A percentile compares a stretch with the other conserved stretches of the same genome.
Conservation (phyloP, 2,329 filamentous ascomycete genomes). For the Corynespora cassiicola region DNA sequence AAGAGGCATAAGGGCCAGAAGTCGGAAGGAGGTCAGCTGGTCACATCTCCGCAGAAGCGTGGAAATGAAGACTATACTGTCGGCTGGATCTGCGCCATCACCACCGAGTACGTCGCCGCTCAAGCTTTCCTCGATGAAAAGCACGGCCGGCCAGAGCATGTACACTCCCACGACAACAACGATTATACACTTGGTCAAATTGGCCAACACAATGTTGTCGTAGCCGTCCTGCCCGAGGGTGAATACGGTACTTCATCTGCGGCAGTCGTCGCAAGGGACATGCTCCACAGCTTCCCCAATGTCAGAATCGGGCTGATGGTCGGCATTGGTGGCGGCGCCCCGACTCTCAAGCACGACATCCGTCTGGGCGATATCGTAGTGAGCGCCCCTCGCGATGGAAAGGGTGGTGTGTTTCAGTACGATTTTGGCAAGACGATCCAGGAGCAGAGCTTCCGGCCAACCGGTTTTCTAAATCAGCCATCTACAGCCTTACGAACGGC, state of each 20-base stretch:
- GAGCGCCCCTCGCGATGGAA: slow-evolving; percentile 17
- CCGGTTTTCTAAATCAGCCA: slow-evolving; percentile 16
- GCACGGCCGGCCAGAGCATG: slow-evolving; percentile 2
- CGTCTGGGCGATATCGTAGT: slow-evolving; percentile 32
- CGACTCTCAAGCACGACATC: slow-evolving; percentile 31
- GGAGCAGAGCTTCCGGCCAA: slow-evolving; percentile 17
- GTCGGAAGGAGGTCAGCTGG: no score
- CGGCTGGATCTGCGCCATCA: slow-evolving; percentile 6
- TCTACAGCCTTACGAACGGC: slow-evolving; percentile 25
- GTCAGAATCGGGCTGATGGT: slow-evolving; percentile 33
- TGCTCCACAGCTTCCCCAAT: slow-evolving; percentile 9
- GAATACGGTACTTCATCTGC: slow-evolving; percentile 4
- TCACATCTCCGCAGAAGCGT: no score
- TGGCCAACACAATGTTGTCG: slow-evolving; percentile 3
- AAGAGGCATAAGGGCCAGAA: no score
- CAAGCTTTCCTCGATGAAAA: slow-evolving; percentile 3
- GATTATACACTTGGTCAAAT: slow-evolving; percentile 8
- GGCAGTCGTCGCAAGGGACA: slow-evolving; percentile 5
- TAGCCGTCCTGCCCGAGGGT: slow-evolving; percentile 3
- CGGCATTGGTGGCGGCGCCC: slow-evolving; percentile 27
- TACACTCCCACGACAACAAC: slow-evolving; percentile 5
- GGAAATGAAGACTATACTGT: slow-evolving; percentile 7
- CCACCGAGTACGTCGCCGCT: slow-evolving; percentile 4
- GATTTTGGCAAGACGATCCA: no score
- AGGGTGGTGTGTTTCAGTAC: slow-evolving; percentile 39